A percentile compares a stretch with the other conserved stretches of the same genome.
These are phyloP conservation scores for Ustulina deusta DNA, from an alignment of 2,329 filamentous ascomycete genomes.

Conservation along the genomic window DNA sequence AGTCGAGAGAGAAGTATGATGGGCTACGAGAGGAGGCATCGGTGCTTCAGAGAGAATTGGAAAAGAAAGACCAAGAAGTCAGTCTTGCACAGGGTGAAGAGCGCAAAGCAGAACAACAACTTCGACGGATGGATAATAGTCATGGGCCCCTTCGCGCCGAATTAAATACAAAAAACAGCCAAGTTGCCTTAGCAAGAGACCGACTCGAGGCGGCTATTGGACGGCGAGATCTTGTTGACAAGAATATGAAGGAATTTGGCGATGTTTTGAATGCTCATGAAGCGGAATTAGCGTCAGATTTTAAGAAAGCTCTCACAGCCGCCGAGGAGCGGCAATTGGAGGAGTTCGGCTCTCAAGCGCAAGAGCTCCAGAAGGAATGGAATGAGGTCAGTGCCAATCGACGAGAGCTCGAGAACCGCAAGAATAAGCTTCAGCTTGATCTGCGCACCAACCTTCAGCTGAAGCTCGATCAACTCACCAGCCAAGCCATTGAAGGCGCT, in stretches of 20 bases:
- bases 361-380: conserved; percentile 81
- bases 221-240: conserved; percentile 76
- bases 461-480: conserved; percentile 86
- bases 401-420: conserved; percentile 81
- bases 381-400: conserved; percentile 79
- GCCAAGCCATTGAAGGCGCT: conserved; percentile 76
- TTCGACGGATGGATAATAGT: conserved; percentile 81
- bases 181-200: conserved; percentile 78
- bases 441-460: conserved; percentile 89
- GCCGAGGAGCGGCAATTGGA: conserved; percentile 88
- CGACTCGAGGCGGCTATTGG: conserved; percentile 77
- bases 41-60: conserved; percentile 76
- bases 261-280: conserved; percentile 82
- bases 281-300: conserved; percentile 83
- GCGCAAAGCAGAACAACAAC: conserved; percentile 83
- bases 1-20: conserved; percentile 81
- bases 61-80: conserved; percentile 87
- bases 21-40: conserved; percentile 70
- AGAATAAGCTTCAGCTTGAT: conserved; percentile 86
- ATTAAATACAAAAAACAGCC: conserved; percentile 77
- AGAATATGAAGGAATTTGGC: conserved; percentile 79
- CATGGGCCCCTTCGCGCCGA: conserved; percentile 85
- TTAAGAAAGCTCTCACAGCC: conserved; percentile 87
- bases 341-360: conserved; percentile 73
- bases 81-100: conserved; percentile 86